Evolutionary conservation across 148 eudicot species (phyloP), one percentile per base, ranked within the genome.

Genomic region (Heliosperma pusillum): DNA sequence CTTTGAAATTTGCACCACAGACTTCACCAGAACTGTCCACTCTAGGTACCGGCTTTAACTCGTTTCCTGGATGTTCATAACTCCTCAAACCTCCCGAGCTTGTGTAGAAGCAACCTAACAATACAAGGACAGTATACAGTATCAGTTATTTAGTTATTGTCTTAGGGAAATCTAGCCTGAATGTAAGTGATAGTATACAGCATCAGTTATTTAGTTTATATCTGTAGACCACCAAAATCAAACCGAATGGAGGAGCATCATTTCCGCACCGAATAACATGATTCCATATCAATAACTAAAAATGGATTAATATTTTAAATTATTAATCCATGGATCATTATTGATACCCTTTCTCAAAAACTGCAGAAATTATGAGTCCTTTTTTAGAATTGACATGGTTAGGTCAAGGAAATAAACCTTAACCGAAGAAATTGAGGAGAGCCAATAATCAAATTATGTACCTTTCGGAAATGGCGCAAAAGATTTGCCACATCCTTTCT

Each of bases 401-500:
- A 44, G 1, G 47, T 2, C 5, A 44, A 44, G 47, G 47, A 44
- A 2, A 44, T 7, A 44, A 47, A 13, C 52, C 9, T 10, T 47
- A 47, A 15, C 25, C 10, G 13, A 7, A 59, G 24, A 12, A 61
- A 26, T 10, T 60, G 26, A 2, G 11, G 66, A 61, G 15, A 8
- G 3, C 5, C 2, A 11, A 42, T 29, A 12, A 19, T 52, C 27
- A 53, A 21, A 4, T 20, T 42, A 68, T 20, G 30, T 83, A 95
- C 97, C 98, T 95, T 89, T 92, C 15, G 98, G 98, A 81, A 92
- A 95, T 5, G 98, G 91, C 7, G 97, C 97, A 74, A 88, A 92
- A 59, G 97, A 92, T 81, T 92, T 92, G 15, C 93, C 89, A 74
- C 97, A 92, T 58, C 92, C 93, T 79, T 90, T 84, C 90, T 89